Evolutionary conservation across 257 asterid species (phyloP).

Genomic region (Przewalskia tangutica): DNA sequence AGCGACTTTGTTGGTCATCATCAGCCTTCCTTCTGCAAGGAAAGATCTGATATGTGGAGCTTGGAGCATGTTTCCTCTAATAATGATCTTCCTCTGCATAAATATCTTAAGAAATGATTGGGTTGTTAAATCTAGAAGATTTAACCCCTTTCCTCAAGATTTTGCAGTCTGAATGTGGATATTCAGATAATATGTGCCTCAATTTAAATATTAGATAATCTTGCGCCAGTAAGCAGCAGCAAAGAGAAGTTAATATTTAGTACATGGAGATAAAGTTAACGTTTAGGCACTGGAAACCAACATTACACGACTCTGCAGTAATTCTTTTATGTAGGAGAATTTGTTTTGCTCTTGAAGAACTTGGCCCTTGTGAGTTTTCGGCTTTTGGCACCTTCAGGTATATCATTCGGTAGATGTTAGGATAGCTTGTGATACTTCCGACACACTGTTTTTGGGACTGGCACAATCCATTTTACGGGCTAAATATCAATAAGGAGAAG

Average conservation of each 20-base stretch:
- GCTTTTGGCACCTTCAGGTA: neutral
- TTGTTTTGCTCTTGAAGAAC: neutral
- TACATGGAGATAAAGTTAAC: neutral
- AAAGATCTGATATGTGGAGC: neutral
- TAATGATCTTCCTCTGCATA: neutral
- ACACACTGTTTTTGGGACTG: neutral
- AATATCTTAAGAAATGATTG: neutral
- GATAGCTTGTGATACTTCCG: neutral
- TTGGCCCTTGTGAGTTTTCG: neutral
- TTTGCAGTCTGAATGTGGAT: neutral
- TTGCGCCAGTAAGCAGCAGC: neutral
- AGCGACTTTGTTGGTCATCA: neutral
- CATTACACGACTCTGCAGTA: neutral
- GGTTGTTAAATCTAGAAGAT: neutral
- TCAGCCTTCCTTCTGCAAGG: neutral
- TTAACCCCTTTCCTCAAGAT: neutral
- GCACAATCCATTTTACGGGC: neutral
- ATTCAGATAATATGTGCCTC: neutral
- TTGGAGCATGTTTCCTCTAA: neutral
- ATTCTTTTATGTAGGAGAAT: neutral
- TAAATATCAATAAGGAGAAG: neutral
- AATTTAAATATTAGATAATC: neutral
- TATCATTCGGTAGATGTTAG: neutral
- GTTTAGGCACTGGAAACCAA: neutral
- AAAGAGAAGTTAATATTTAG: neutral